These are phyloP conservation scores for Diaporthe sp. DNA, from an alignment of 2,329 filamentous ascomycete genomes.

Conservation along the genomic window DNA sequence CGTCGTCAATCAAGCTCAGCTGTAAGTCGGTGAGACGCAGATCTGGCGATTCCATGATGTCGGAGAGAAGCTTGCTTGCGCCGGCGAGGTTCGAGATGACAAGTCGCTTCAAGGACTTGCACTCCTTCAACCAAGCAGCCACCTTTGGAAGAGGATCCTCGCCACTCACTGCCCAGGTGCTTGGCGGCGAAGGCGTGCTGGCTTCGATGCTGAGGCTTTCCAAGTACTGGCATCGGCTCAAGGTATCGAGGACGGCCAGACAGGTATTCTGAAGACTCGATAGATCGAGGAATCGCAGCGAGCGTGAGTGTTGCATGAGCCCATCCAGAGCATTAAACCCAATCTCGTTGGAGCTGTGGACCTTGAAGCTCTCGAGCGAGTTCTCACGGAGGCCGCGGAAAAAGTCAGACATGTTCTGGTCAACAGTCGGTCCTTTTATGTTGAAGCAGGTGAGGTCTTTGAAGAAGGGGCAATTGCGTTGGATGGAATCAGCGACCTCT, in stretches of 20 bases:
- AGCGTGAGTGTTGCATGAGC: conserved; percentile 54
- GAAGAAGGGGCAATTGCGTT: conserved; percentile 69
- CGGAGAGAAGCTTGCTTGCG: conserved; percentile 62
- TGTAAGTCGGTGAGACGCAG: conserved; percentile 59
- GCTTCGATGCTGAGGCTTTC: conserved; percentile 48
- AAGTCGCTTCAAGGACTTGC: conserved; percentile 60
- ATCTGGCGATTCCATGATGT: conserved; percentile 52
- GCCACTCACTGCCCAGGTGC: conserved; percentile 38
- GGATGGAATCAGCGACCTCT: conserved; percentile 64
- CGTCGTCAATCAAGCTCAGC: conserved; percentile 58
- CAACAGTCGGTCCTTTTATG: conserved; percentile 56
- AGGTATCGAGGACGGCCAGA: conserved; percentile 43
- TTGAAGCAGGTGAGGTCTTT: conserved; percentile 67
- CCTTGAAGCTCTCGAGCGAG: conserved; percentile 67
- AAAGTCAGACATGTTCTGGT: conserved; percentile 68
- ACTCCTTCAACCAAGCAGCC: conserved; percentile 46
- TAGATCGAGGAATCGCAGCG: conserved; percentile 47
- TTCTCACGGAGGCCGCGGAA: conserved; percentile 65
- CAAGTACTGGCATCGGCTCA: conserved; percentile 48
- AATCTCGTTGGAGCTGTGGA: conserved; percentile 65
- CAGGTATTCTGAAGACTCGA: conserved; percentile 43
- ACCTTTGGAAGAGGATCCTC: conserved; percentile 43
- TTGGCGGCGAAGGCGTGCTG: conserved; percentile 33
- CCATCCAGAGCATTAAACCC: conserved; percentile 66
- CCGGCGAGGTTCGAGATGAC: conserved; percentile 61